Conservation (phyloP, 139 green algal species). For the Ostreobium quekettii region DNA sequence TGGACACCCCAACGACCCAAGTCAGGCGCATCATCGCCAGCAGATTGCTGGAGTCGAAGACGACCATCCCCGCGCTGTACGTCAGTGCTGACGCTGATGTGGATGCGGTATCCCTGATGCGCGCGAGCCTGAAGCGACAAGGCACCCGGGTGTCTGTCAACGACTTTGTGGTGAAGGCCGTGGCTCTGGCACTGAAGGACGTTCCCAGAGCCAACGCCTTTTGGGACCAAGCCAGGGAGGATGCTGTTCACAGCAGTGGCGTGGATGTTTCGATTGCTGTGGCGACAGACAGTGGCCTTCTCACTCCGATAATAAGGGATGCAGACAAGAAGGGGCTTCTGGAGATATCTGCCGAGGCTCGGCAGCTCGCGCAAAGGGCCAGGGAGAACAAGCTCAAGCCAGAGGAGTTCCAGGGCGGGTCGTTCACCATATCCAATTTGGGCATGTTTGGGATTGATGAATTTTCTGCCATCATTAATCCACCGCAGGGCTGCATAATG, state of each 20-base stretch:
- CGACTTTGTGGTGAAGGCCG: conserved; percentile 85
- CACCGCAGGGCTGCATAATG: conserved; percentile 50
- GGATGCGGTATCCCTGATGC: conserved; percentile 42
- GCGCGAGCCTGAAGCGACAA: conserved; percentile 46
- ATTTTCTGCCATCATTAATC: conserved; percentile 96
- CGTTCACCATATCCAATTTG: conserved; percentile 84
- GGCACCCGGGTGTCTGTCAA: conserved; percentile 76
- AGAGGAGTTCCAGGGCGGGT: conserved; percentile 81
- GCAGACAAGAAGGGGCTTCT: conserved; percentile 45
- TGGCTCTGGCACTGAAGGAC: conserved; percentile 65
- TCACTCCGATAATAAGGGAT: conserved; percentile 78
- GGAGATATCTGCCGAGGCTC: conserved; percentile 40
- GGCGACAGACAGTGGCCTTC: conserved; percentile 73
- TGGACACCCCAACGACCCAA: conserved; percentile 34
- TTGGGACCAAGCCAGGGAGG: conserved; percentile 39
- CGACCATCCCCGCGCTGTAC: conserved; percentile 48
- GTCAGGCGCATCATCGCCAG: conserved; percentile 81
- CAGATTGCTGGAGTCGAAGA: conserved; percentile 83
- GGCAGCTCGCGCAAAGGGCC: conserved; percentile 65
- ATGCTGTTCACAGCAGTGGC: conserved; percentile 25
- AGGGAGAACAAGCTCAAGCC: conserved; percentile 82
- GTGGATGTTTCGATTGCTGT: conserved; percentile 84
- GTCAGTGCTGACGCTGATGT: conserved; percentile 56
- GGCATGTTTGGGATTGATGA: conserved; percentile 84
- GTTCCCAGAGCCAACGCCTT: conserved; percentile 54